Conservation (phyloP, 257 asterid species). For the Solanum etuberosum region DNA sequence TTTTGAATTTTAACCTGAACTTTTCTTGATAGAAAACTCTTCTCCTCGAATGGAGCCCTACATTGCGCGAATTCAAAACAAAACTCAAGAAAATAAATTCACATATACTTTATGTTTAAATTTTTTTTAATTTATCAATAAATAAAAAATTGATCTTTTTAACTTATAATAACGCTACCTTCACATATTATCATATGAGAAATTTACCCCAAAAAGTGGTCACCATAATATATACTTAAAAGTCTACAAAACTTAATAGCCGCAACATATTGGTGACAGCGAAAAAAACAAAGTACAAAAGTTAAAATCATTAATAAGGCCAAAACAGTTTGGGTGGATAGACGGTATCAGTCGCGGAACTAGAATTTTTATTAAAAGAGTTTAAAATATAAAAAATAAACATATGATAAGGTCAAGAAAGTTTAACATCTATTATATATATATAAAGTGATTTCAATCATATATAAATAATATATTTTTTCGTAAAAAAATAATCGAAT, state of each 20-base stretch:
- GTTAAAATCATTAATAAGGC: background rate
- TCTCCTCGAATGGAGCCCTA: no score
- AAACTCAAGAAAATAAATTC: background rate
- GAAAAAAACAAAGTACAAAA: background rate
- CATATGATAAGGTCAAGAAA: accelerated
- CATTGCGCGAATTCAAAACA: no score
- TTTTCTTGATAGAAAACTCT: accelerated
- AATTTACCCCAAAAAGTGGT: background rate
- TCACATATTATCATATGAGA: no score
- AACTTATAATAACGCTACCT: background rate
- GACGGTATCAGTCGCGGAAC: no score
- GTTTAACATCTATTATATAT: no score
- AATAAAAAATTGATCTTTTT: no score
- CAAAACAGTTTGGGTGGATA: background rate
- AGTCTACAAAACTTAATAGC: background rate
- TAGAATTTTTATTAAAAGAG: accelerated
- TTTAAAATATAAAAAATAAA: no score
- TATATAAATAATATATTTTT: no score
- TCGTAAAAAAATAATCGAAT: background rate
- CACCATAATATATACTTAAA: background rate
- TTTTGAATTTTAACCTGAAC: accelerated
- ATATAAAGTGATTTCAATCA: no score
- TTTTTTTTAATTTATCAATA: no score
- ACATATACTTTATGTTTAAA: background rate
- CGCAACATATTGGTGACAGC: background rate